Percentiles rank a stretch among this genome's conserved stretches.
Evolutionary conservation across 2,329 filamentous ascomycete genomes (phyloP).

Genomic region (Aspergillus glaucus): DNA sequence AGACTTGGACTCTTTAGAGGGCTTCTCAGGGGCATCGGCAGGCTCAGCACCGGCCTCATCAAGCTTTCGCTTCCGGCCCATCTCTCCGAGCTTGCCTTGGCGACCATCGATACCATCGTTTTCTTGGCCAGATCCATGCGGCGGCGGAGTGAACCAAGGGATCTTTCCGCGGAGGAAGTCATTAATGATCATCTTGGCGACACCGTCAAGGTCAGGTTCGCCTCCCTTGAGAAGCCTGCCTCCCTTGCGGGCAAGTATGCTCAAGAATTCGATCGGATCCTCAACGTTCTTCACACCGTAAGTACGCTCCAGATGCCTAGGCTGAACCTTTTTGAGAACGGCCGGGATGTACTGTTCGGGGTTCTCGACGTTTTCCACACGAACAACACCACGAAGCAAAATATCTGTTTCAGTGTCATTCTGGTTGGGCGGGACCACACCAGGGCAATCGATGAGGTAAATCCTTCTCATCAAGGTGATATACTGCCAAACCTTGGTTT

Average conservation of each 20-base stretch:
- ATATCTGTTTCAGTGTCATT: slow-evolving; percentile 82
- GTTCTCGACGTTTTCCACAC: slow-evolving; percentile 93
- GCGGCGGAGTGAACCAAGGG: slow-evolving; percentile 88
- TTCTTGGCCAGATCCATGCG: slow-evolving; percentile 49
- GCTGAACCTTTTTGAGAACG: slow-evolving; percentile 72
- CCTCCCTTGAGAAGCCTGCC: slow-evolving; percentile 83
- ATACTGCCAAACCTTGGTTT: slow-evolving; percentile 98
- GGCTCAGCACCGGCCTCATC: slow-evolving; percentile 44
- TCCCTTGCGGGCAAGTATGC: slow-evolving; percentile 77
- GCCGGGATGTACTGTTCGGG: slow-evolving; percentile 92
- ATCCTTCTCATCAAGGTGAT: slow-evolving; percentile 93
- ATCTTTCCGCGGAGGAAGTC: slow-evolving; percentile 94
- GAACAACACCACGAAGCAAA: slow-evolving; percentile 80
- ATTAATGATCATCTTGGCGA: slow-evolving; percentile 94
- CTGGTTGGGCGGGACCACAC: slow-evolving; percentile 84
- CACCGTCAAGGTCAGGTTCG: slow-evolving; percentile 90
- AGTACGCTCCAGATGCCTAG: slow-evolving; percentile 82
- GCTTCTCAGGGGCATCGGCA: slow-evolving; percentile 22
- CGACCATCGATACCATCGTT: slow-evolving; percentile 58
- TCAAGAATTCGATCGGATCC: slow-evolving; percentile 74
- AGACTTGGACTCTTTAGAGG: slow-evolving; percentile 29
- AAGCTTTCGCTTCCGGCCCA: slow-evolving; percentile 70
- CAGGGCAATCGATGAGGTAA: slow-evolving; percentile 92
- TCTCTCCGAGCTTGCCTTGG: slow-evolving; percentile 75
- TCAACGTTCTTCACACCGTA: slow-evolving; percentile 80